Base-by-base conservation (phyloP, 257 asterid genomes). In the Nicotiana otophora region DNA sequence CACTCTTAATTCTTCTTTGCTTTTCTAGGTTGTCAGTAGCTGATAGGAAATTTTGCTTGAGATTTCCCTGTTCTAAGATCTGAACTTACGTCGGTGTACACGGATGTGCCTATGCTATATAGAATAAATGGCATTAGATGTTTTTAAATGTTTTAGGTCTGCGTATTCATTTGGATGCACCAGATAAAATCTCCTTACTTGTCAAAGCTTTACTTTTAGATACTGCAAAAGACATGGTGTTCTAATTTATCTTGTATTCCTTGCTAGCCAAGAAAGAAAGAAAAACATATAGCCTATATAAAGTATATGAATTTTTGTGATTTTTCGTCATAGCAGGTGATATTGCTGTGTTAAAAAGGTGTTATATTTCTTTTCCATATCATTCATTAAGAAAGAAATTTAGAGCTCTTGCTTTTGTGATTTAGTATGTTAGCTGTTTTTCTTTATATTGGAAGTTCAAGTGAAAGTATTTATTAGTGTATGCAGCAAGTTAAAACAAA, bases 381-480 rank as follows among this genome's bases (percentile, higher is more conserved):
- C 11, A n/a, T 39, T 39, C 46, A 10, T 70, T 19, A 39, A 70
- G 58, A 70, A 42, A n/a, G 78, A 39, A 68, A 70, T 39, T 11
- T 70, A 16, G 20, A n/a, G 78, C 46, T 70, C 34, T 70, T 70
- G 58, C 78, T 70, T 36, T n/a, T 36, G 51, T 42, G 51, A 42
- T 42, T 39, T 2, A 42, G 12, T 42, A 42, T 42, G 51, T 9
- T 42, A 42, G 33, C 10, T 7, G 11, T 20, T 70, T 70, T 70
- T 69, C 57, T 69, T 69, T 17, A 39, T 69, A 69, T 30, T 68
- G 77, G 46, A 70, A 70, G 78, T 70, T 70, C 78, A 42, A 70
- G 17, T 42, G 58, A 42, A 15, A 70, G 33, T 42, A 31, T 20
- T 20, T 5, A 42, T 42, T n/a, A 20, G 54, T 42, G 33, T 33